Conservation (phyloP, 495 filamentous ascomycete species). For the Platismatia glauca region DNA sequence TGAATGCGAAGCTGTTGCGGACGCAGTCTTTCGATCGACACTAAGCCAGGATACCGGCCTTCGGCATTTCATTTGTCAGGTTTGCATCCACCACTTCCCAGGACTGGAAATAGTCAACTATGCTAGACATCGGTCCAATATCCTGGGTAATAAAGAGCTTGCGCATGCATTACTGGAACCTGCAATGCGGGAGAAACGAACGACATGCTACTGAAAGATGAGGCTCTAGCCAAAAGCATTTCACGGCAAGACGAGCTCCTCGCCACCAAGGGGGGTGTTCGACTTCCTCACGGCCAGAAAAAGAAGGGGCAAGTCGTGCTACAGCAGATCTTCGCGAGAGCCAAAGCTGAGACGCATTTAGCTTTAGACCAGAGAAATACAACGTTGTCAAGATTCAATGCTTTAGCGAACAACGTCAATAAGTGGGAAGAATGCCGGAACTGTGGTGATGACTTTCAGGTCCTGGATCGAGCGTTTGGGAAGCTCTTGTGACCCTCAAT, state of each 20-base stretch:
- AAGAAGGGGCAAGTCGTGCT: neutral
- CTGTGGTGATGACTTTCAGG: neutral
- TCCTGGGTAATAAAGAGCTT: neutral
- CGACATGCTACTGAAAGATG: neutral
- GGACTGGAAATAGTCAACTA: neutral
- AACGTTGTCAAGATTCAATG: neutral
- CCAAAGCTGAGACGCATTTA: neutral
- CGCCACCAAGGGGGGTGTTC: no score
- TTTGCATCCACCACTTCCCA: neutral
- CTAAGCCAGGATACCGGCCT: neutral
- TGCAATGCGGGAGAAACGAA: neutral
- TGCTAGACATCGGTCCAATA: neutral
- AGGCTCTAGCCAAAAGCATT: neutral
- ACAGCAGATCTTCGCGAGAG: neutral
- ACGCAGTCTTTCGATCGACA: neutral
- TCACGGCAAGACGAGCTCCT: neutral
- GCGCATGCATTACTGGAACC: neutral
- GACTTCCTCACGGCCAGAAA: neutral
- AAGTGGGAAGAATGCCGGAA: neutral
- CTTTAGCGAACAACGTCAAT: neutral
- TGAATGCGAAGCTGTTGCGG: neutral
- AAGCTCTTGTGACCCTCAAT: neutral
- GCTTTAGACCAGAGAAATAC: neutral
- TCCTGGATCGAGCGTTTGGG: conserved; percentile 1
- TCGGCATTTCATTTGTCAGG: neutral